These are phyloP conservation scores for Adansonia gregorii DNA, from an alignment of 441 rosid genomes.

Conservation along the genomic window DNA sequence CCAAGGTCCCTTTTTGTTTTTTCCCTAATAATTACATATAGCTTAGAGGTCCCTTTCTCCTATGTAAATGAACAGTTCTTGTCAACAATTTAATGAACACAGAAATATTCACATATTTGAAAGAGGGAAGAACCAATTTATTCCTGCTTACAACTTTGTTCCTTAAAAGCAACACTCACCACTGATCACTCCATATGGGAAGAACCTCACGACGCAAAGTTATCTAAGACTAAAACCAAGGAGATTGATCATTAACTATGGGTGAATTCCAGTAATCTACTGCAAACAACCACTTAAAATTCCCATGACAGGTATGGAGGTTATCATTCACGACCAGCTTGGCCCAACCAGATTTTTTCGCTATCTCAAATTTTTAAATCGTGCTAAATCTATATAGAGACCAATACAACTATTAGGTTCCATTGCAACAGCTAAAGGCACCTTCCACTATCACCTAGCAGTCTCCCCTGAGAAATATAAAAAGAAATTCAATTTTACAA, in stretches of 20 bases:
- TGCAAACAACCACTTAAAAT: neutral
- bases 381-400: neutral
- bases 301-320: neutral
- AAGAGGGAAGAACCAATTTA: neutral
- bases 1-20: neutral
- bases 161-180: neutral
- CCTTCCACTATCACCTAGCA: neutral
- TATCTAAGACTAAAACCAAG: neutral
- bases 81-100: neutral
- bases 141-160: neutral
- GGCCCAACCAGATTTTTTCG: neutral
- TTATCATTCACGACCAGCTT: neutral
- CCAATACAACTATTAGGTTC: neutral
- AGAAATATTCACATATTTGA: neutral
- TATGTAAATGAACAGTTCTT: neutral
- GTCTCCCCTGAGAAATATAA: neutral
- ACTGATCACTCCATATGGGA: neutral
- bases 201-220: neutral
- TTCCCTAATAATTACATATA: neutral
- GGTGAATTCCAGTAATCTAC: neutral
- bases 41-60: neutral
- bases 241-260: neutral
- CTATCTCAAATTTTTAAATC: neutral
- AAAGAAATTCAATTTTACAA: neutral
- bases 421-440: neutral